Base-by-base conservation (phyloP, 352 stramenopile species). In the Phytopythium mirpurense region DNA sequence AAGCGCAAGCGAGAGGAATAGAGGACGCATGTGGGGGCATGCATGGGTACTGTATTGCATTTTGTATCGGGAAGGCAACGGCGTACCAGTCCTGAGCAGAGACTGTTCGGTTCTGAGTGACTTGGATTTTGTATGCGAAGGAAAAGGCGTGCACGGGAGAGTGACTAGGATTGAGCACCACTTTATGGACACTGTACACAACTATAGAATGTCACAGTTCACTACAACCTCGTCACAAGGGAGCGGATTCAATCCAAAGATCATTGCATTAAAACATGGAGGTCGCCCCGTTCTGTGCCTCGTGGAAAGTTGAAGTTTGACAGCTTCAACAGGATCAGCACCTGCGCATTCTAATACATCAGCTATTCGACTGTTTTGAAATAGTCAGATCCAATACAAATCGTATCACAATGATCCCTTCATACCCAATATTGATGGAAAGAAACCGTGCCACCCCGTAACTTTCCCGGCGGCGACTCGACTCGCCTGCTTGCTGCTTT, bases 1-100 rank as follows among this genome's bases (percentile, higher is more conserved):
- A 45, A 45, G 40, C 40, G 40, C 40, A 27, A 45, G 40, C 40
- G 40, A 8, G 40, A 45, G n/a, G 40, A 18, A 45, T 45, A 45
- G 38, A 45, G 19, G 38, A 26, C 29, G 9, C 5, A 32, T 32
- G 29, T 32, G n/a, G 19, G n/a, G n/a, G 7, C n/a, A 23, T n/a
- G 16, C 2, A n/a, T 12, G 36, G n/a, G n/a, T n/a, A n/a, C n/a
- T 32, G 21, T 29, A 19, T 29, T 45, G 40, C 3, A 18, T 6
- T 45, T 45, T 45, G 40, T 29, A 45, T 29, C 12, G 19, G 10
- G 21, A 18, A 4, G 2, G 19, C 16, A 26, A 29, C 18, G 40
- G 40, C 21, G 40, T 18, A 21, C 5, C n/a, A n/a, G n/a, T n/a
- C n/a, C n/a, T n/a, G n/a, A n/a, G n/a, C n/a, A n/a, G n/a, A n/a